Conservation (phyloP, 148 eudicot species). For the Persicaria tinctoria region DNA sequence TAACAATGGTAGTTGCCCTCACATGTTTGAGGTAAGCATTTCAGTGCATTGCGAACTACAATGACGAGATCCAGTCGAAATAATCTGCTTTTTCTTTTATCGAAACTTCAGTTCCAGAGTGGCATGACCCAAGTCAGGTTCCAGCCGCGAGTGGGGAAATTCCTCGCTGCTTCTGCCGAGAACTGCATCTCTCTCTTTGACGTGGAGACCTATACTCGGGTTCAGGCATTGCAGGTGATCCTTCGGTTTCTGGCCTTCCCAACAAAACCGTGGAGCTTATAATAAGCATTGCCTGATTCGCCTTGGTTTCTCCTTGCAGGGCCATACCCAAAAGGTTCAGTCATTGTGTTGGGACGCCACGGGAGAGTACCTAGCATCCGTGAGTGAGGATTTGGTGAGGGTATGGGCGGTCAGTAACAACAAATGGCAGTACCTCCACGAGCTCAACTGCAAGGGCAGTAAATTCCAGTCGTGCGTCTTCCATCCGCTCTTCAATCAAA, state of each 20-base stretch:
- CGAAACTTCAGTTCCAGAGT: slow-evolving; percentile 21
- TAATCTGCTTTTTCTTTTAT: neutral
- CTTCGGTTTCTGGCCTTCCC: neutral
- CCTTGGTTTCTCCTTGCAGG: slow-evolving; percentile 24
- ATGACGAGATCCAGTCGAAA: neutral
- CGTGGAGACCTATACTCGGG: slow-evolving; percentile 60
- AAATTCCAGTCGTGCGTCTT: slow-evolving; percentile 57
- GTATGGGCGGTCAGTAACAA: slow-evolving; percentile 47
- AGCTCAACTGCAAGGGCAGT: slow-evolving; percentile 25
- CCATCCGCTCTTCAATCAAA: slow-evolving; percentile 45
- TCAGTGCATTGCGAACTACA: neutral
- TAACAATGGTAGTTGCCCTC: slow-evolving; percentile 33
- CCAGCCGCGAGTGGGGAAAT: slow-evolving; percentile 35
- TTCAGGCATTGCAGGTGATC: slow-evolving; percentile 58
- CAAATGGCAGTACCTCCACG: slow-evolving; percentile 12
- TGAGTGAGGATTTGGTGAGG: slow-evolving; percentile 52
- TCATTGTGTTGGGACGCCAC: slow-evolving; percentile 53
- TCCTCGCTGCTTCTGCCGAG: slow-evolving; percentile 64
- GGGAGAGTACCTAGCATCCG: slow-evolving; percentile 58
- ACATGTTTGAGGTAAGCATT: slow-evolving; percentile 32
- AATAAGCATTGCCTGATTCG: slow-evolving; percentile 13
- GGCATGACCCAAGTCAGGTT: slow-evolving; percentile 38
- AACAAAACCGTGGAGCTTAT: neutral
- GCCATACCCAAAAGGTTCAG: slow-evolving; percentile 36
- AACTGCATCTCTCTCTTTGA: slow-evolving; percentile 67